Evolutionary conservation across 345 rosid genomes (phyloP).

Genomic region (Sonneratia caseolaris): DNA sequence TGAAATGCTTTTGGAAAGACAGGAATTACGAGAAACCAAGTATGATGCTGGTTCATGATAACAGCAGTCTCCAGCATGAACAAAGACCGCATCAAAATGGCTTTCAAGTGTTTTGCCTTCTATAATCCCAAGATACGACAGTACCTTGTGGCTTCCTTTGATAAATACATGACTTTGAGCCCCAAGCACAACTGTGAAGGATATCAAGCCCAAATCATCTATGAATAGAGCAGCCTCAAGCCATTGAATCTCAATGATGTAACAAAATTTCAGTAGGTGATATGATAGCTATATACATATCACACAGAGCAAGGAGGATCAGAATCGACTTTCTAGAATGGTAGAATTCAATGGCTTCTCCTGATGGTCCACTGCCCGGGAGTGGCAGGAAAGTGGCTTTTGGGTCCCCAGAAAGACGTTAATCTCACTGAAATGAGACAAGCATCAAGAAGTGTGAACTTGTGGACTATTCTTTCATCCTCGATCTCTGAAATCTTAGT

Average conservation of each 20-base stretch:
- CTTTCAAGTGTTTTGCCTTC: conserved; percentile 42
- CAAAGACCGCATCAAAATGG: conserved; percentile 55
- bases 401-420: neutral
- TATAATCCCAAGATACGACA: conserved; percentile 61
- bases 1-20: neutral
- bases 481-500: conserved; percentile 61
- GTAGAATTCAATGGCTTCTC: conserved; percentile 20
- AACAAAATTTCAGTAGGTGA: conserved; percentile 1
- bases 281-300: neutral
- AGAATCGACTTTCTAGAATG: conserved; percentile 45
- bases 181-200: conserved; percentile 47
- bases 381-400: neutral
- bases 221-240: conserved; percentile 63
- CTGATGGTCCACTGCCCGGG: conserved; percentile 28
- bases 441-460: conserved; percentile 56
- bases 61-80: conserved; percentile 42
- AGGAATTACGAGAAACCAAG: neutral
- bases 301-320: neutral
- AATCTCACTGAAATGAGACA: conserved; percentile 29
- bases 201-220: conserved; percentile 28
- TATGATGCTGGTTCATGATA: neutral
- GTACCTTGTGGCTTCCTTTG: conserved; percentile 24
- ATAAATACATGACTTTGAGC: conserved; percentile 30
- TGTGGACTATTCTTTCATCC: conserved; percentile 65
- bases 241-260: conserved; percentile 62